Percentiles rank a stretch among this genome's conserved stretches.
Evolutionary conservation across 2,329 filamentous ascomycete genomes (phyloP).

Genomic region (Lachnellula subtilissima): DNA sequence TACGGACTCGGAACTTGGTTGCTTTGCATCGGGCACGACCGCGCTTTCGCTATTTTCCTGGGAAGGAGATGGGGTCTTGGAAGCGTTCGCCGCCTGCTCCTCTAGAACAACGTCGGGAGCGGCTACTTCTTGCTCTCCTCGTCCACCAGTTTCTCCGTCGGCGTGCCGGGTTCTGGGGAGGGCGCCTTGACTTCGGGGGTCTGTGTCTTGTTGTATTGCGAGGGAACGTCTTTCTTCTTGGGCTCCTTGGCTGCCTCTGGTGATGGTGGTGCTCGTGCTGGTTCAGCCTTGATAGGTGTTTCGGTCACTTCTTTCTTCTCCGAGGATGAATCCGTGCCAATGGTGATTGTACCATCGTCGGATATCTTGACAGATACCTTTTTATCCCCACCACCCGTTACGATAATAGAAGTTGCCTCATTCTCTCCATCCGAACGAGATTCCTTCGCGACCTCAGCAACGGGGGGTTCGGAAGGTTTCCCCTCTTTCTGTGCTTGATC

Average conservation of each 20-base stretch:
- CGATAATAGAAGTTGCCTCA: neutral
- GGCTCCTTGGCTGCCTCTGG: neutral
- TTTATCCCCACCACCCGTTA: neutral
- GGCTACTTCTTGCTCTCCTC: neutral
- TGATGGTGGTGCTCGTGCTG: neutral
- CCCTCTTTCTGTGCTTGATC: too few relatives aligned
- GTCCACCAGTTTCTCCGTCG: neutral
- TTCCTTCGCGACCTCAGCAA: neutral
- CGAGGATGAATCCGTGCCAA: neutral
- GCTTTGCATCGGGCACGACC: neutral
- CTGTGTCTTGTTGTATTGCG: neutral
- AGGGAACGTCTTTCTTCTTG: neutral
- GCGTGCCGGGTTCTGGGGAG: neutral
- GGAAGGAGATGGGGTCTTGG: neutral
- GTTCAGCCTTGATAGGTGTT: neutral
- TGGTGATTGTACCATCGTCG: constrained; percentile 8
- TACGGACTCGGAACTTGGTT: neutral
- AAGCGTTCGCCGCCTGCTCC: neutral
- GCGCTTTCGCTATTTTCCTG: neutral
- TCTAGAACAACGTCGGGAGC: neutral
- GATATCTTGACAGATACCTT: constrained; percentile 4
- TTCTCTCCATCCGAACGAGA: neutral
- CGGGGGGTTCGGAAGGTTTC: neutral
- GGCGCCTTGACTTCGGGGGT: neutral
- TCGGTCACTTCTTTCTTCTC: neutral